A percentile compares a stretch with the other conserved stretches of the same genome.
Conservation (phyloP, 257 asterid species). For the Petrea volubilis region DNA sequence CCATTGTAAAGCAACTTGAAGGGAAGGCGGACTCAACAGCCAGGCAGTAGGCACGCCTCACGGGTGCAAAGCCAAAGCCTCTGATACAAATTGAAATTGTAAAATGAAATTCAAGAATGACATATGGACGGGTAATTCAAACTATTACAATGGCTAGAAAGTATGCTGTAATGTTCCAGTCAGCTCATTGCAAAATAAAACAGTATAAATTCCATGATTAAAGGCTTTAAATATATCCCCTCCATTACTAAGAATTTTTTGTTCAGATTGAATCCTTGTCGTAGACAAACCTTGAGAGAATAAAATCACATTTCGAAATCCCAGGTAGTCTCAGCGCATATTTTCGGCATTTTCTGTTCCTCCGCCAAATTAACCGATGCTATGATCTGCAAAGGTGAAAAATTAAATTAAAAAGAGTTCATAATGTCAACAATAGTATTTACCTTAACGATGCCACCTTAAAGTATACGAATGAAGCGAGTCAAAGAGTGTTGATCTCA, state of each 20-base stretch:
- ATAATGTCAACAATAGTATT: background rate
- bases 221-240: background rate
- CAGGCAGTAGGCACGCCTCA: no score
- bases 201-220: background rate
- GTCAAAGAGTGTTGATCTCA: background rate
- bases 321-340: slow-evolving; percentile 83
- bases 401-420: slow-evolving; percentile 11
- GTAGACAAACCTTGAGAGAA: background rate
- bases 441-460: background rate
- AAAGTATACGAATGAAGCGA: background rate
- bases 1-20: no score
- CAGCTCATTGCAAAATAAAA: slow-evolving; percentile 19
- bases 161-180: slow-evolving; percentile 23
- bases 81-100: background rate
- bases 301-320: slow-evolving; percentile 70
- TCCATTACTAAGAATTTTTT: background rate
- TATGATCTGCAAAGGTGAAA: slow-evolving; percentile 49
- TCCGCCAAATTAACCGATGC: slow-evolving; percentile 77
- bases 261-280: slow-evolving; percentile 22
- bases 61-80: no score
- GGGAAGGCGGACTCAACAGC: no score
- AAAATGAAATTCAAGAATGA: background rate
- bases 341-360: slow-evolving; percentile 59
- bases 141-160: slow-evolving; percentile 21
- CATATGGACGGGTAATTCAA: slow-evolving; percentile 1